phyloP scores from a whole-genome alignment of 2,329 filamentous ascomycete genomes.

The Nemania serpens region DNA sequence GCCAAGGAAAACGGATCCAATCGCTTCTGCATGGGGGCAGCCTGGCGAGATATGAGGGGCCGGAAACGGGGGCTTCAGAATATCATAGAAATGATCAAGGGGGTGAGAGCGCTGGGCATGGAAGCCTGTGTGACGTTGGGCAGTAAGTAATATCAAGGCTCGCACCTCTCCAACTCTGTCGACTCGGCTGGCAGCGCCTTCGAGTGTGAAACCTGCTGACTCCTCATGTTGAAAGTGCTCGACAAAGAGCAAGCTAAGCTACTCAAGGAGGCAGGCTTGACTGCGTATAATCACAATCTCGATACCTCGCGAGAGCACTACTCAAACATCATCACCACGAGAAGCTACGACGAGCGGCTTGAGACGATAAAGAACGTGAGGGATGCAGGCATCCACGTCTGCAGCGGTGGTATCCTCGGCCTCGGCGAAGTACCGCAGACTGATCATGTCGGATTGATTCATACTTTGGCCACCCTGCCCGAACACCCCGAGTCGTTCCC shows the following conservation, averaged over 20 bases:
- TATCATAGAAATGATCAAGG: slow-evolving; percentile 83
- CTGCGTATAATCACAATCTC: slow-evolving; percentile 93
- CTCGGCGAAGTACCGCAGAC: slow-evolving; percentile 73
- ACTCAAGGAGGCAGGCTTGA: slow-evolving; percentile 81
- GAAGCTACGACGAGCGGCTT: slow-evolving; percentile 85
- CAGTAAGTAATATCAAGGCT: slow-evolving; percentile 10
- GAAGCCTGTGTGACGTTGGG: slow-evolving; percentile 92
- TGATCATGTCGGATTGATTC: slow-evolving; percentile 81
- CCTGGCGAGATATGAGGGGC: slow-evolving; percentile 92
- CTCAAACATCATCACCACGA: slow-evolving; percentile 81
- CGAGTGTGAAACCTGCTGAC: not conserved
- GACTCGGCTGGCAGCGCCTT: not conserved
- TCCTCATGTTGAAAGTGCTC: slow-evolving; percentile 65
- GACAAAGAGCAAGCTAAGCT: slow-evolving; percentile 79
- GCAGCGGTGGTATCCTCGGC: slow-evolving; percentile 86
- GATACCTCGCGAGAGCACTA: slow-evolving; percentile 91
- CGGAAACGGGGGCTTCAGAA: slow-evolving; percentile 83
- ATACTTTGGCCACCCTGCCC: slow-evolving; percentile 81
- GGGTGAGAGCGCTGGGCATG: slow-evolving; percentile 81
- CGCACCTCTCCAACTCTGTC: not conserved
- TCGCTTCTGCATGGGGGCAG: slow-evolving; percentile 93
- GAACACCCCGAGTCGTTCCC: slow-evolving; percentile 88
- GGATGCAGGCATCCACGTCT: slow-evolving; percentile 86
- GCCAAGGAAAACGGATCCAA: slow-evolving; percentile 86
- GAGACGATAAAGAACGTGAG: slow-evolving; percentile 79